These are phyloP conservation scores for Anthoceros angustus DNA, from an alignment of 225 moss, liverwort and hornwort species.

Conservation along the genomic window DNA sequence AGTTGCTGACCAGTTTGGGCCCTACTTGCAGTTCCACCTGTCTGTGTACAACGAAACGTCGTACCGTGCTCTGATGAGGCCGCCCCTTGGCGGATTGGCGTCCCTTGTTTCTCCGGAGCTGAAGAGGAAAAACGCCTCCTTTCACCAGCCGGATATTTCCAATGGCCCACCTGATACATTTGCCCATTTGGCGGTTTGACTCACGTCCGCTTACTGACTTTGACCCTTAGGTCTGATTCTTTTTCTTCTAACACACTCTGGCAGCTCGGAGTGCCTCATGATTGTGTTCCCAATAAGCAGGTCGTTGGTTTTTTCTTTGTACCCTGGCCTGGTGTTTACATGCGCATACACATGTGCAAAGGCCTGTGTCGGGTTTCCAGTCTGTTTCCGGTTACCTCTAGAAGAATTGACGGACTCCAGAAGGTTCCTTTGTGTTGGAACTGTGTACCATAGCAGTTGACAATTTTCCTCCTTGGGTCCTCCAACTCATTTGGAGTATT, in stretches of 20 bases:
- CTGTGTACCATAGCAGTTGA: no score
- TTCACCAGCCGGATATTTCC: neutral
- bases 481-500: no score
- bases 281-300: neutral
- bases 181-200: no score
- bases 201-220: no score
- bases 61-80: slow-evolving; percentile 69
- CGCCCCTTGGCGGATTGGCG: slow-evolving; percentile 49
- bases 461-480: no score
- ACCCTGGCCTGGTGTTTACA: neutral
- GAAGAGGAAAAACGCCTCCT: slow-evolving; percentile 2
- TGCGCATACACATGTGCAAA: neutral
- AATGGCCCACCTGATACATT: neutral
- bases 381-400: no score
- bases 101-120: slow-evolving; percentile 9
- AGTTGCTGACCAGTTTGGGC: slow-evolving; percentile 31
- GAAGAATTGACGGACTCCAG: no score
- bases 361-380: neutral
- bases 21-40: slow-evolving; percentile 45
- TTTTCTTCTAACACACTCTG: neutral
- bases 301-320: neutral
- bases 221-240: no score
- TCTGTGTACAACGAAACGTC: slow-evolving; percentile 52
- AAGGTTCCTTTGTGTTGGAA: no score
- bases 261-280: neutral